Percentiles rank a stretch among this genome's conserved stretches.
These are phyloP conservation scores for Taiwanofungus camphoratus DNA, from an alignment of 1,284 basidiomycete species.

Conservation along the genomic window DNA sequence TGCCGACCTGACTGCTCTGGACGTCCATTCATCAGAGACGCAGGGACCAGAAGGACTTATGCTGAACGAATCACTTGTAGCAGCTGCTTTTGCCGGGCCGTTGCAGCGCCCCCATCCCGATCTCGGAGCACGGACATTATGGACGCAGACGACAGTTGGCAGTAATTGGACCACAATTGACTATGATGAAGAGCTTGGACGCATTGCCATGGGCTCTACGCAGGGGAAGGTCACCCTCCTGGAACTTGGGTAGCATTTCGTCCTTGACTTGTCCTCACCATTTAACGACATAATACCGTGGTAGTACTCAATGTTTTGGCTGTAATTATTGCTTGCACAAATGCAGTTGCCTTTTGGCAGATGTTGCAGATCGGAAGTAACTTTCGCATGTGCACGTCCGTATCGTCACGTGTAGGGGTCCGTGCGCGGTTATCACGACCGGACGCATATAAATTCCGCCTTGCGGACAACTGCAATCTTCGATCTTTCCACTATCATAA, in stretches of 20 bases:
- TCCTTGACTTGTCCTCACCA: too few species aligned
- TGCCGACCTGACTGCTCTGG: conserved; percentile 20
- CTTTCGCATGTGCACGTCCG: background rate
- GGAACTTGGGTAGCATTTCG: conserved; percentile 20
- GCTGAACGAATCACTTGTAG: conserved; percentile 34
- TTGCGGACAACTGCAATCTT: conserved; percentile 17
- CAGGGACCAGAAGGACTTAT: conserved; percentile 10
- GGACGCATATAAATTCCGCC: conserved; percentile 8
- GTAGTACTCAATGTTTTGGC: too few species aligned
- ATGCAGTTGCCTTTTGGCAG: too few species aligned
- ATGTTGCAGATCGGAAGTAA: background rate
- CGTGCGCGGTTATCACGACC: conserved; percentile 15
- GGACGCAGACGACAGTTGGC: conserved; percentile 22
- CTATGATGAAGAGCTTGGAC: conserved; percentile 49
- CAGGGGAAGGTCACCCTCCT: conserved; percentile 41
- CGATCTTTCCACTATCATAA: conserved; percentile 50
- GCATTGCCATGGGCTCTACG: conserved; percentile 45
- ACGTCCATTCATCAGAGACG: conserved; percentile 24
- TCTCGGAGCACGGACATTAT: conserved; percentile 20
- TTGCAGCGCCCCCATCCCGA: conserved; percentile 18
- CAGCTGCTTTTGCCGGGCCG: conserved; percentile 44
- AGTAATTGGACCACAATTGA: conserved; percentile 50
- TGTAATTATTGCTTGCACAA: too few species aligned
- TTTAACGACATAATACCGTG: too few species aligned
- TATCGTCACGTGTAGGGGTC: too few species aligned